Evolutionary conservation across 169 alveolate genomes (phyloP).

Genomic region (Cryptosporidium felis): DNA sequence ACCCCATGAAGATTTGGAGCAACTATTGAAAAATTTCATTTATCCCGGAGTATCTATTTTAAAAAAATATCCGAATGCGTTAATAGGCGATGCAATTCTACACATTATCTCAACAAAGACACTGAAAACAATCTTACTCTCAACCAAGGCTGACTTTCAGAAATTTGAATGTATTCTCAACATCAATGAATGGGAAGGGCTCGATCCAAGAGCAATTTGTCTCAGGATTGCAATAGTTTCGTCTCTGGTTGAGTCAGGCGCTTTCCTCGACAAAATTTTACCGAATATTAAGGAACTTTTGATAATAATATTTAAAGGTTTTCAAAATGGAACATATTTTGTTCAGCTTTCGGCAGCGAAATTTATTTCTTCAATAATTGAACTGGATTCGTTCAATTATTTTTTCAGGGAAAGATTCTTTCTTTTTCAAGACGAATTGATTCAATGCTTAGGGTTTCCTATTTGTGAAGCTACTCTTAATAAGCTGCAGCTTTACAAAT

Average conservation of each 20-base stretch:
- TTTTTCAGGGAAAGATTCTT: background rate
- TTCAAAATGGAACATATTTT: conserved; percentile 20
- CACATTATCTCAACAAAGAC: background rate
- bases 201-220: conserved; percentile 33
- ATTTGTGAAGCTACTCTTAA: background rate
- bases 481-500: conserved; percentile 13
- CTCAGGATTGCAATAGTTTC: background rate
- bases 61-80: conserved; percentile 32
- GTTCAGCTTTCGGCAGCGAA: background rate
- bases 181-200: conserved; percentile 10
- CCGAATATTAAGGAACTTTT: background rate
- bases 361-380: background rate
- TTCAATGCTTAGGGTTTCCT: background rate
- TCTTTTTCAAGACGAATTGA: background rate
- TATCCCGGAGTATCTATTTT: conserved; percentile 9
- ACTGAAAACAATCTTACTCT: background rate
- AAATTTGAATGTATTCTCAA: background rate
- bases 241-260: background rate
- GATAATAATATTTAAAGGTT: background rate
- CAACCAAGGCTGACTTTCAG: background rate
- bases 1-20: conserved; percentile 2
- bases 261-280: background rate
- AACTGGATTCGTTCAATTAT: background rate
- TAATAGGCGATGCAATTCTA: conserved; percentile 24
- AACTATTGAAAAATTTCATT: background rate